Evolutionary conservation across 805 yeast genomes (phyloP).

Genomic region (Lipomyces sp.): DNA sequence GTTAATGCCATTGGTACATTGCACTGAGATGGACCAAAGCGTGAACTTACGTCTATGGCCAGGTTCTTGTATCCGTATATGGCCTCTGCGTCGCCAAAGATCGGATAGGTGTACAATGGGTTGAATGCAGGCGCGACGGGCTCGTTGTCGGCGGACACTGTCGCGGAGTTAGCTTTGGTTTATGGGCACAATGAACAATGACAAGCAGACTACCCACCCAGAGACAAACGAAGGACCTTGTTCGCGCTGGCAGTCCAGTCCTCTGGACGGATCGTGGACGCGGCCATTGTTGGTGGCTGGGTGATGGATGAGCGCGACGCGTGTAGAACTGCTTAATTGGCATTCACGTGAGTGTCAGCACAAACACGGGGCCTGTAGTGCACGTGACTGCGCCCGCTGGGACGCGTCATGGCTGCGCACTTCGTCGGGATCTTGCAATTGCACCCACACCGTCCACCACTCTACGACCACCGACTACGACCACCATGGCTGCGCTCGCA

Average conservation of each 20-base stretch:
- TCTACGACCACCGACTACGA: background rate
- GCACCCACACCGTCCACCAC: too few species aligned
- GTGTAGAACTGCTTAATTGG: background rate
- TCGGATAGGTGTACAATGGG: constrained; percentile 86
- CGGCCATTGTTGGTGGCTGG: background rate
- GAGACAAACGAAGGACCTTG: constrained; percentile 57
- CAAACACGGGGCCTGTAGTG: too few species aligned
- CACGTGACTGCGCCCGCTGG: too few species aligned
- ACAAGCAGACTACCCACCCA: constrained; percentile 30
- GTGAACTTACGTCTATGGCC: constrained; percentile 47
- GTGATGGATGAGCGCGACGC: background rate
- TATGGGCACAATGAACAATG: too few species aligned
- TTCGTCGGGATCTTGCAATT: too few species aligned
- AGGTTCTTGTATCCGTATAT: constrained; percentile 80
- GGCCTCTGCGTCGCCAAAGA: constrained; percentile 87
- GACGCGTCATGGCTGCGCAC: too few species aligned
- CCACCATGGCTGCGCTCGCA: background rate
- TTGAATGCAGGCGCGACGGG: constrained; percentile 44
- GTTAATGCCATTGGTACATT: background rate
- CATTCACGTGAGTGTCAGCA: too few species aligned
- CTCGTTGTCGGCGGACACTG: constrained; percentile 8
- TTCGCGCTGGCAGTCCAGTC: constrained; percentile 74
- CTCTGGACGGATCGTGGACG: constrained; percentile 42
- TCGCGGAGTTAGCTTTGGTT: too few species aligned
- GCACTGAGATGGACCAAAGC: background rate